phyloP scores from a whole-genome alignment of 805 yeast species.

The Monosporozyma servazzii region DNA sequence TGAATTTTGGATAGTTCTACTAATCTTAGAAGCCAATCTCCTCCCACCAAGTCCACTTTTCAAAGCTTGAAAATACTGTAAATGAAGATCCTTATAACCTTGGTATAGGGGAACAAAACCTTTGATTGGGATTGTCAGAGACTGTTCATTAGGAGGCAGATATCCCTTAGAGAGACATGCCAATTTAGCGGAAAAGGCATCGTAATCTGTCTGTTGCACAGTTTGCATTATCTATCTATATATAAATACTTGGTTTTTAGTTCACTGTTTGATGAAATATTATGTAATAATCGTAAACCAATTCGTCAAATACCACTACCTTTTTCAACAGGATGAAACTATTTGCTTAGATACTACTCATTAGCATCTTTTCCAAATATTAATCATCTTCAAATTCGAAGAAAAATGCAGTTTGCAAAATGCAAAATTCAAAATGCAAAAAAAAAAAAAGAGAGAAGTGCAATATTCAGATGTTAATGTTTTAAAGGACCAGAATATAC shows the following conservation, averaged over 20 bases:
- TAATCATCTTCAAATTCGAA: too few relatives aligned
- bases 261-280: too few relatives aligned
- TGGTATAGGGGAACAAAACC: slow-evolving; percentile 3
- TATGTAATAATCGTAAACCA: too few relatives aligned
- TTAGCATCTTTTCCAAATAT: too few relatives aligned
- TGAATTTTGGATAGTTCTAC: slow-evolving; percentile 26
- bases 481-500: neutral
- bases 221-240: neutral
- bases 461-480: neutral
- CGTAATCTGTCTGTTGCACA: slow-evolving; percentile 45
- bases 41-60: slow-evolving; percentile 5
- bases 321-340: too few relatives aligned
- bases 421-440: neutral
- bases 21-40: slow-evolving; percentile 15
- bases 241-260: too few relatives aligned
- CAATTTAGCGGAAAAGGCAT: slow-evolving; percentile 58
- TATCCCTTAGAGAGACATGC: slow-evolving; percentile 45
- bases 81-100: slow-evolving; percentile 15
- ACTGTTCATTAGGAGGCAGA: slow-evolving; percentile 29
- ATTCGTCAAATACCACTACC: too few relatives aligned
- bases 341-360: too few relatives aligned
- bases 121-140: neutral
- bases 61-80: slow-evolving; percentile 16
- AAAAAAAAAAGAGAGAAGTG: neutral
- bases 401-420: too few relatives aligned